Base-by-base conservation (phyloP, 164 flowering plant species). In the Saururus chinensis region DNA sequence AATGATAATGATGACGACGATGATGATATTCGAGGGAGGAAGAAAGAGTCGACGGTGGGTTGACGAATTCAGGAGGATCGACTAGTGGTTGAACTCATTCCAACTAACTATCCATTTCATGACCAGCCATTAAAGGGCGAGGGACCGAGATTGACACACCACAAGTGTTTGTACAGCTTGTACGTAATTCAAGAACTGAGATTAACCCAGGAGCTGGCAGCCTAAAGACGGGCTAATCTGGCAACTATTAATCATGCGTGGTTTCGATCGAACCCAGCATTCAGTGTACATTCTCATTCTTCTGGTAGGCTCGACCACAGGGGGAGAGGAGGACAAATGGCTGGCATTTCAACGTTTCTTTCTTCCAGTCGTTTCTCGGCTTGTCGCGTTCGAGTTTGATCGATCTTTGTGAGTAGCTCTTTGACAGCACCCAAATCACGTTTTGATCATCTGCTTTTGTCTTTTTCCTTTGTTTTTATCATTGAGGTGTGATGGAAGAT, bases 131-230 rank as follows among this genome's bases (percentile, higher is more conserved):
- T 21, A 11, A 22, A 23, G 42, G 42, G 51, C 19, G n/a, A 24
- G 23, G n/a, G 51, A 59, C 23, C 2, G 14, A 40, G 22, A n/a
- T 53, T 53, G 55, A 51, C 54, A 51, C 55, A 30, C 19, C 24
- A 24, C 19, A 35, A 48, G 19, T 24, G 10, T 25, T 51, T 61
- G 63, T 61, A 51, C 40, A 49, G 63, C 40, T 26, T 49, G 63
- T 61, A 61, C 40, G 35, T 12, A 4, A 51, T n/a, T 25, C 0
- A 22, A 13, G 8, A 1, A 53, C 56, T 51, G 54, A 30, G 37
- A 30, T 30, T 30, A 30, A 30, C 37, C 37, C 37, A 37, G 35
- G 45, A 20, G 20, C 35, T 58, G 35, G 58, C 12, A 24, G 16
- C 57, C 13, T 30, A 55, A 55, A 24, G 37, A 55, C 35, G 17